Conservation (phyloP, 106 monocot species). For the Vanilla planifolia region DNA sequence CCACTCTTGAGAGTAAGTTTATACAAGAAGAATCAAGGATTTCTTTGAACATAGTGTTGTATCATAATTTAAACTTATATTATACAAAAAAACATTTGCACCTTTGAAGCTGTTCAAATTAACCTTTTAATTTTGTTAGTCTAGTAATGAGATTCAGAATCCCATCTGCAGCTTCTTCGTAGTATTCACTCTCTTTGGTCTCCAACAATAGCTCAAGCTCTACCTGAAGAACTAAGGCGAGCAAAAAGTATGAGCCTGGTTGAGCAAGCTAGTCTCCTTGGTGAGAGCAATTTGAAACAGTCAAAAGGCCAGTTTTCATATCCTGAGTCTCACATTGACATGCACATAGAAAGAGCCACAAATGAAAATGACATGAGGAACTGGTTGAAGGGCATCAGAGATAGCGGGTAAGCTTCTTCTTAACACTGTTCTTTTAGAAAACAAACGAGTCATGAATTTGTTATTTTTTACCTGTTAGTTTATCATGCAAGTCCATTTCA, state of each 20-base stretch:
- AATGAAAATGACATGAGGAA: conserved; percentile 81
- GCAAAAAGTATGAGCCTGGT: conserved; percentile 65
- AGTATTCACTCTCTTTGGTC: conserved; percentile 86
- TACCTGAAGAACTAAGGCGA: conserved; percentile 59
- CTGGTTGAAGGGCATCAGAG: conserved; percentile 90
- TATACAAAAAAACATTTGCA: no score
- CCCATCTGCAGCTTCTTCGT: conserved; percentile 61
- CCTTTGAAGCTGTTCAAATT: not conserved
- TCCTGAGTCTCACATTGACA: conserved; percentile 44
- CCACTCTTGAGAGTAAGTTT: conserved; percentile 73
- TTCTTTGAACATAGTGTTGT: not conserved
- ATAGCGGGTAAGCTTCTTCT: conserved; percentile 68
- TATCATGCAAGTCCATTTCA: no score
- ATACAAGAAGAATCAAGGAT: not conserved
- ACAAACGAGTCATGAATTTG: no score
- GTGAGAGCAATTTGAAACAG: conserved; percentile 47
- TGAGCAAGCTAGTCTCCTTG: conserved; percentile 84
- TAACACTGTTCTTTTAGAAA: no score
- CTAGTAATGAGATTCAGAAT: not conserved
- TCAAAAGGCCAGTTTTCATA: conserved; percentile 38
- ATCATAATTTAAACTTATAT: no score
- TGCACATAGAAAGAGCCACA: conserved; percentile 44
- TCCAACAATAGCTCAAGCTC: conserved; percentile 47
- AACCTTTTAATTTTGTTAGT: not conserved
- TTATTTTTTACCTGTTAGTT: no score